A percentile compares a stretch with the other conserved stretches of the same genome.
Evolutionary conservation across 495 filamentous ascomycete genomes (phyloP).

Genomic region (Lasiosphaeris hirsuta): DNA sequence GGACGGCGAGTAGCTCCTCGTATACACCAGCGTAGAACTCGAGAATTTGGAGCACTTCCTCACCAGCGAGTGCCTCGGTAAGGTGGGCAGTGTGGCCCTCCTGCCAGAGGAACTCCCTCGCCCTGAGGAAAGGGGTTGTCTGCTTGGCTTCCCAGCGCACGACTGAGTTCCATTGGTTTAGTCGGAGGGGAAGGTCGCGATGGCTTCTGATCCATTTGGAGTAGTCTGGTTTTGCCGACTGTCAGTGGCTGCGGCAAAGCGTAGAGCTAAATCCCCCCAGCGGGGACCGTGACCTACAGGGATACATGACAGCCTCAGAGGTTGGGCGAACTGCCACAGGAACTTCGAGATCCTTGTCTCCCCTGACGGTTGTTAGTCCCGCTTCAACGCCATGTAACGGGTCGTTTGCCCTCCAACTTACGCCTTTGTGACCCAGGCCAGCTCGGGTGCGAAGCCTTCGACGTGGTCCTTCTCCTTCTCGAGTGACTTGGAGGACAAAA

Average conservation of each 20-base stretch:
- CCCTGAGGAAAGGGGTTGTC: conserved; percentile 88
- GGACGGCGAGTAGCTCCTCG: conserved; percentile 88
- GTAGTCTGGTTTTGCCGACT: conserved; percentile 68
- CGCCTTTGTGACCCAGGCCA: conserved; percentile 98
- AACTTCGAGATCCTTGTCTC: conserved; percentile 86
- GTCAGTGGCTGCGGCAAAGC: not conserved
- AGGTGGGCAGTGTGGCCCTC: conserved; percentile 97
- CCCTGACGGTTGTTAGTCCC: conserved; percentile 42
- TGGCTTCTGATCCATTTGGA: conserved; percentile 94
- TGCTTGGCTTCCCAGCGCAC: conserved; percentile 99
- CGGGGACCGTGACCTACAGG: conserved; percentile 34
- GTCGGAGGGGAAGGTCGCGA: conserved; percentile 83
- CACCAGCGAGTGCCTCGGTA: conserved; percentile 67
- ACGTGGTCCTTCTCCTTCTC: conserved; percentile 95
- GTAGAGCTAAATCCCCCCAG: not conserved
- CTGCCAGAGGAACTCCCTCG: conserved; percentile 96
- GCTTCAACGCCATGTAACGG: not conserved
- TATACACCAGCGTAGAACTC: conserved; percentile 89
- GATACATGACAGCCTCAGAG: conserved; percentile 89
- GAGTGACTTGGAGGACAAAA: conserved; percentile 84
- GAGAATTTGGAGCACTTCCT: conserved; percentile 90
- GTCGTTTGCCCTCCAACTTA: conserved; percentile 40
- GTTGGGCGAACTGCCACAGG: conserved; percentile 95
- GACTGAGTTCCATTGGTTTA: conserved; percentile 98
- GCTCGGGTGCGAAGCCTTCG: conserved; percentile 94